A percentile compares a stretch with the other conserved stretches of the same genome.
Evolutionary conservation across 305 asterid species (phyloP).

Genomic region (Stenogyne calaminthoides): DNA sequence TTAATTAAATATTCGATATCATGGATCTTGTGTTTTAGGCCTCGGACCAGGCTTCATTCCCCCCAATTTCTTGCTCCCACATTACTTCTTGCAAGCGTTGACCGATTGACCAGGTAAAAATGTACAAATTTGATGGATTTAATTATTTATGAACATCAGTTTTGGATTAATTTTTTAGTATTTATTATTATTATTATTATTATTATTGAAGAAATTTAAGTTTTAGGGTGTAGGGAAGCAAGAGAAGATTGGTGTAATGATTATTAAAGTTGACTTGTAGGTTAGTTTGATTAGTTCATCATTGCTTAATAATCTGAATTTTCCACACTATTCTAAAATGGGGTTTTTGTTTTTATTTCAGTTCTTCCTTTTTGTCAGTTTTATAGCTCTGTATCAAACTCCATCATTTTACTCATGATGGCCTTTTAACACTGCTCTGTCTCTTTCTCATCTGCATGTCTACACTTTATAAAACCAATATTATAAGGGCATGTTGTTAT

Average conservation of each 20-base stretch:
- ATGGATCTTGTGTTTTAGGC: constrained; percentile 48
- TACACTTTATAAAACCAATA: too few relatives aligned
- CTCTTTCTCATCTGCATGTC: not conserved
- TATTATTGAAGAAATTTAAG: too few relatives aligned
- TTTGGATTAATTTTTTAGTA: too few relatives aligned
- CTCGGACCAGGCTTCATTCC: constrained; percentile 99
- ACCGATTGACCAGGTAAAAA: too few relatives aligned
- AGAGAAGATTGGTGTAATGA: constrained; percentile 59
- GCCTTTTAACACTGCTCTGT: not conserved
- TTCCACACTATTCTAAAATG: constrained; percentile 20
- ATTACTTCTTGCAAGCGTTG: too few relatives aligned
- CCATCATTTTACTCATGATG: constrained; percentile 43
- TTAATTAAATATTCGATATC: not conserved
- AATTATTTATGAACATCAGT: not conserved
- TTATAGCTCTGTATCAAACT: constrained; percentile 16
- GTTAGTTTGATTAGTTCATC: constrained; percentile 35
- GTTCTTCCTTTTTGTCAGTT: constrained; percentile 49
- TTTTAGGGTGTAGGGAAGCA: too few relatives aligned
- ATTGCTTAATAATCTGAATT: constrained; percentile 31
- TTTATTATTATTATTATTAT: too few relatives aligned
- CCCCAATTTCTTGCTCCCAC: constrained; percentile 75
- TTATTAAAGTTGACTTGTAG: constrained; percentile 55
- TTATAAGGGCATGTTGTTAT: too few relatives aligned
- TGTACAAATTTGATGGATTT: not conserved
- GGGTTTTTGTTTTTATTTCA: constrained; percentile 26